Evolutionary conservation across 2,329 filamentous ascomycete species (phyloP), one percentile per base, ranked within the genome.

Genomic region (Colletotrichum limetticola): DNA sequence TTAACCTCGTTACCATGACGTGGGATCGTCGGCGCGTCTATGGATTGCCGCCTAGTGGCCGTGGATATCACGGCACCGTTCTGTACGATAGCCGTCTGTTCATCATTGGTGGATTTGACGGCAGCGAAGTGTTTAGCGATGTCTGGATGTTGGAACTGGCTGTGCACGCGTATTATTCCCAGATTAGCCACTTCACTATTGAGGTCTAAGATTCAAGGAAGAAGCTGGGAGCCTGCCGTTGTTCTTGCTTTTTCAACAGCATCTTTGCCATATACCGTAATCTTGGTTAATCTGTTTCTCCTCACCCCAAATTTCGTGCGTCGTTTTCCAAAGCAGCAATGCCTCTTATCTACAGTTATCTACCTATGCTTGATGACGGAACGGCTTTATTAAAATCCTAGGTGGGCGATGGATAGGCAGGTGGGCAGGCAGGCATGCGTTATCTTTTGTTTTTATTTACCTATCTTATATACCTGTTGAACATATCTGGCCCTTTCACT

Each of bases 1-100:
- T 93, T 37, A 93, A 93, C 78, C 85, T 93, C 6, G 91, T 93
- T 42, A 93, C 91, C 53, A 93, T 93, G 91, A 88, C 90, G n/a
- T 93, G 91, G 91, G 91, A 93, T 78, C 88, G 87, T 78, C 86
- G 91, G 74, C 88, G 85, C 74, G 89, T 92, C 9, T 93, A 93
- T 78, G 91, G 91, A 26, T 81, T 88, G 74, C 86, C 89, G 12
- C 91, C 91, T 1, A 89, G 86, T 77, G 90, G 90, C 11, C 84
- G 91, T 71, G 91, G 91, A 0, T 93, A 93, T 79, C 91, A 93
- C 79, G 90, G 90, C 62, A 86, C 91, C 0, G 88, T 92, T 19
- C 82, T 93, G 55, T 88, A 93, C 77, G 91, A 93, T 79, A 91
- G 89, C 76, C 86, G 91, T 62, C 82, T 93, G 53, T 81, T 93